Percentiles rank a stretch among this genome's conserved stretches.
Evolutionary conservation across 1,284 basidiomycete genomes (phyloP).

Genomic region (Leccinum angustisporum): DNA sequence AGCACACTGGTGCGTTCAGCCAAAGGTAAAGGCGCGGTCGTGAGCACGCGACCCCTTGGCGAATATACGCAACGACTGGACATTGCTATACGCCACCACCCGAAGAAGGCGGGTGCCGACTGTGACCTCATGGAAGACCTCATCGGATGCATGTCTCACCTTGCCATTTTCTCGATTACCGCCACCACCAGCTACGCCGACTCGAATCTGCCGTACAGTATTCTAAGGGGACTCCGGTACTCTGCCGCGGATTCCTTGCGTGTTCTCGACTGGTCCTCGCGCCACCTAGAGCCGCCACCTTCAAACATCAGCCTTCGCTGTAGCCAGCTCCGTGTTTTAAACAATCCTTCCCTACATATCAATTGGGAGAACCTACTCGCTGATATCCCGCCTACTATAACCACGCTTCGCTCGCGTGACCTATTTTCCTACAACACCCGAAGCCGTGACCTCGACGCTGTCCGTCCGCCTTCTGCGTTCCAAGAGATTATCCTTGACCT

Average conservation of each 20-base stretch:
- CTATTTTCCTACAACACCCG: not conserved
- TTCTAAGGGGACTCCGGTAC: constrained; percentile 18
- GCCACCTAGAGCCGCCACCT: not conserved
- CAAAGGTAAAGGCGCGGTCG: constrained; percentile 7
- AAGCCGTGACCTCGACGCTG: not conserved
- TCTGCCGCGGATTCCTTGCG: constrained; percentile 3
- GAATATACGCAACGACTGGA: constrained; percentile 9
- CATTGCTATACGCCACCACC: constrained; percentile 32
- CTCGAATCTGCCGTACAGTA: not conserved
- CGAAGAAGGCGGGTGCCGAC: not conserved
- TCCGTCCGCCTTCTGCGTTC: not conserved
- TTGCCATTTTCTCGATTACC: constrained; percentile 10
- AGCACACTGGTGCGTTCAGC: constrained; percentile 20
- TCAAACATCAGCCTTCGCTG: not conserved
- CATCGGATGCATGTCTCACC: constrained; percentile 28
- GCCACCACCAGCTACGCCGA: not conserved
- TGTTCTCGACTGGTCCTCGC: not conserved
- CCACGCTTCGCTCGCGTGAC: not conserved
- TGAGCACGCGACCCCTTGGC: constrained; percentile 22
- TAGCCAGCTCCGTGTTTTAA: not conserved
- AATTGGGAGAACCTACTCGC: not conserved
- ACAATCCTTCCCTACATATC: not conserved
- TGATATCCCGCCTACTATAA: not conserved
- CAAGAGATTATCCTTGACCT: not conserved
- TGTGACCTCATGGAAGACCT: constrained; percentile 7